Evolutionary conservation across 345 rosid species (phyloP).

Genomic region (Kandelia obovata): DNA sequence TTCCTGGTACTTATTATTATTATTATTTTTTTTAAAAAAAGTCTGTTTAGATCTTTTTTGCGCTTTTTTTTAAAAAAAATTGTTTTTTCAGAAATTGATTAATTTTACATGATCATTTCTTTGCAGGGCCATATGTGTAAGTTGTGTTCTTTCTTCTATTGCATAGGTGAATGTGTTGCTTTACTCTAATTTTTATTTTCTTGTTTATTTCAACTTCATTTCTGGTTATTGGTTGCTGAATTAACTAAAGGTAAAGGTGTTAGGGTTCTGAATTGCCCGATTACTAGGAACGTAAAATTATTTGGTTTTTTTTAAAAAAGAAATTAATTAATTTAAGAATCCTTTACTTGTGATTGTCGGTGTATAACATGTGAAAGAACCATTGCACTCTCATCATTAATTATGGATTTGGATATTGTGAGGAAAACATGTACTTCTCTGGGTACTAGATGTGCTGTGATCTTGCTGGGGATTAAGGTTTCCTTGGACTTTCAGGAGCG

Average conservation of each 20-base stretch:
- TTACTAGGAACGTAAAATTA: no score
- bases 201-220: not conserved
- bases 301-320: no score
- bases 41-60: no score
- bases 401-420: no score
- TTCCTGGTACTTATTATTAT: slow-evolving; percentile 56
- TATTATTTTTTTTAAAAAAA: not conserved
- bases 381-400: no score
- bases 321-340: no score
- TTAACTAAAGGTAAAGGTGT: no score
- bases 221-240: not conserved
- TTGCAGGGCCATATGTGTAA: slow-evolving; percentile 98
- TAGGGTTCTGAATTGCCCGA: no score
- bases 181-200: not conserved
- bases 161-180: not conserved
- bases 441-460: not conserved
- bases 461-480: not conserved
- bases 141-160: slow-evolving; percentile 26
- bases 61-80: not conserved
- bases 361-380: no score
- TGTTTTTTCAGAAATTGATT: not conserved
- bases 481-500: not conserved
- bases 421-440: no score
- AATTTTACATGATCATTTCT: slow-evolving; percentile 9
- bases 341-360: no score